phyloP scores from a whole-genome alignment of 257 asterid species.

The Pogostemon cablin region DNA sequence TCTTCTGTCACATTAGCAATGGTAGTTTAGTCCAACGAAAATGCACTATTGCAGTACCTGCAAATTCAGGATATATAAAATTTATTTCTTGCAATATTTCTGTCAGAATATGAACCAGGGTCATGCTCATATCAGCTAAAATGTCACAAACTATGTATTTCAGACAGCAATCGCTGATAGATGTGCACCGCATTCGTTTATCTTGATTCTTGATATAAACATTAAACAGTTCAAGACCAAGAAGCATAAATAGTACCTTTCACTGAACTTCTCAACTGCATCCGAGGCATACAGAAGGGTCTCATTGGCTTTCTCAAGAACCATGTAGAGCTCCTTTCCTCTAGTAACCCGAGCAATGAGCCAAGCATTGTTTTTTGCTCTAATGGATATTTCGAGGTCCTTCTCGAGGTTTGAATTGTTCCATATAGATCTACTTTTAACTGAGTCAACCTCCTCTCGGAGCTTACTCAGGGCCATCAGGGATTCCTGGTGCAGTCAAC shows the following conservation, averaged over 20 bases:
- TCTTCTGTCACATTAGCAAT: neutral
- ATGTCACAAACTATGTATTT: neutral
- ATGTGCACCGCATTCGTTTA: neutral
- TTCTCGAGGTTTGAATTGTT: slow-evolving; percentile 56
- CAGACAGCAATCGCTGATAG: neutral
- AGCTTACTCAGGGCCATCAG: slow-evolving; percentile 77
- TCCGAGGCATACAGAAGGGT: slow-evolving; percentile 93
- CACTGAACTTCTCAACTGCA: slow-evolving; percentile 90
- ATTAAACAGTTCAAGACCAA: too few species aligned
- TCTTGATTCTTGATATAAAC: too few species aligned
- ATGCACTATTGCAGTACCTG: slow-evolving; percentile 88
- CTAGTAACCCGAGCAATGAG: slow-evolving; percentile 73
- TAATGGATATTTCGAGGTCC: slow-evolving; percentile 75
- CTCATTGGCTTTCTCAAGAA: slow-evolving; percentile 94
- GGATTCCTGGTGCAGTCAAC: slow-evolving; percentile 68
- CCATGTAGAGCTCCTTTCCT: slow-evolving; percentile 94
- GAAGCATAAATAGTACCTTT: slow-evolving; percentile 55
- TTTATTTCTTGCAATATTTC: too few species aligned
- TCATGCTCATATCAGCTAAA: too few species aligned
- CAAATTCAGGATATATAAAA: slow-evolving; percentile 22
- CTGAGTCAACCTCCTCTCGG: slow-evolving; percentile 84
- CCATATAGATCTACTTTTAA: slow-evolving; percentile 58
- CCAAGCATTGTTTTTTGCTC: slow-evolving; percentile 97
- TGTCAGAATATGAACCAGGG: neutral
- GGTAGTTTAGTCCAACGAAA: slow-evolving; percentile 52